Percentiles rank a stretch among this genome's conserved stretches.
phyloP scores from a whole-genome alignment of 768 basidiomycete species.

The Rhizopogon rudus region DNA sequence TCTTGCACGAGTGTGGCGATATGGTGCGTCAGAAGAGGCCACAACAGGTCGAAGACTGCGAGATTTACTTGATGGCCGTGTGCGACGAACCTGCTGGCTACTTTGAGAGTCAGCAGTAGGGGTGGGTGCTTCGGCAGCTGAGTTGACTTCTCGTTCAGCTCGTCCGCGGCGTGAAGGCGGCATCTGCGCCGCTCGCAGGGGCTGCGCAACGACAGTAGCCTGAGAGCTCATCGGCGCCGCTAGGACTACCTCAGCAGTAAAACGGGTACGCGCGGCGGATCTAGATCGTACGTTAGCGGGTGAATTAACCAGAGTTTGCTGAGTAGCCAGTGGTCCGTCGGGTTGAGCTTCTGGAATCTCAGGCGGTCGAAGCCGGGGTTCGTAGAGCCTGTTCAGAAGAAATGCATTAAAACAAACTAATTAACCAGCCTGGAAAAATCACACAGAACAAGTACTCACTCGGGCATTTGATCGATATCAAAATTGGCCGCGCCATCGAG shows the following conservation, averaged over 20 bases:
- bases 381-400: slow-evolving; percentile 1
- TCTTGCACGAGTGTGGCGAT: slow-evolving; percentile 16
- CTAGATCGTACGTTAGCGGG: slow-evolving; percentile 1
- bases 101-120: background rate
- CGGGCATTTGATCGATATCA: background rate
- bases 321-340: slow-evolving; percentile 14
- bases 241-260: background rate
- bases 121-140: background rate
- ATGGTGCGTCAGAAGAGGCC: slow-evolving; percentile 3
- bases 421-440: background rate
- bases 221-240: background rate
- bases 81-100: background rate
- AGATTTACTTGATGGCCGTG: background rate
- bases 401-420: background rate
- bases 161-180: background rate
- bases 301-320: slow-evolving; percentile 21
- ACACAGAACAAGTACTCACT: slow-evolving; percentile 9
- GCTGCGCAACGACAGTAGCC: background rate
- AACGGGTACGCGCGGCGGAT: background rate
- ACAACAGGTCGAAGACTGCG: background rate
- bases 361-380: slow-evolving; percentile 1
- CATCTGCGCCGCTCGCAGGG: background rate
- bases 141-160: background rate
- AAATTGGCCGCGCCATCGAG: background rate
- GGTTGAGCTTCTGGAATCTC: background rate